Evolutionary conservation across 2,329 filamentous ascomycete species (phyloP).

Genomic region (Penicillium sp.): DNA sequence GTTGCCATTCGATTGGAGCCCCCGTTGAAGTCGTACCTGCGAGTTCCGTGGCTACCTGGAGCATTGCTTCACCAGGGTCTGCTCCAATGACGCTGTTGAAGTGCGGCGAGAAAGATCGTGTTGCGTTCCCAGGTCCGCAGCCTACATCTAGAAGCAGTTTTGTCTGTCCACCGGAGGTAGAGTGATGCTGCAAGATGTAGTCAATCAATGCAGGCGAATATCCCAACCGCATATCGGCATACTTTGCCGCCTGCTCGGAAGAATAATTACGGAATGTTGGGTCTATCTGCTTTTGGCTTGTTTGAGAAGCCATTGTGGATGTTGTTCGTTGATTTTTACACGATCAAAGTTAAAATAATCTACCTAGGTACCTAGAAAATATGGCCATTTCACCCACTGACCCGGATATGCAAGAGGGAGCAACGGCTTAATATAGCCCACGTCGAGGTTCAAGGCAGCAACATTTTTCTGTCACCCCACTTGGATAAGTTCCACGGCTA

Average conservation of each 20-base stretch:
- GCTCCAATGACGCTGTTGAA: neutral
- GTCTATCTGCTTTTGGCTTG: neutral
- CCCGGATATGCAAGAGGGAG: no score
- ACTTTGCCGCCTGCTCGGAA: neutral
- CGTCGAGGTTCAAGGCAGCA: no score
- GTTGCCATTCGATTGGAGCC: neutral
- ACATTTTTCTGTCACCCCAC: no score
- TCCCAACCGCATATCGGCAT: neutral
- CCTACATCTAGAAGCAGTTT: conserved; percentile 1
- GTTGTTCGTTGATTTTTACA: no score
- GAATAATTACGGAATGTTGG: neutral
- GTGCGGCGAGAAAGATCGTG: neutral
- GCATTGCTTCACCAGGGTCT: conserved; percentile 6
- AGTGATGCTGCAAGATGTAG: neutral
- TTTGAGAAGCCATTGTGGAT: neutral
- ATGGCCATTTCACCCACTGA: no score
- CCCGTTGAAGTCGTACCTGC: neutral
- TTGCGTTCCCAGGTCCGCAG: conserved; percentile 1
- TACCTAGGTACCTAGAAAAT: no score
- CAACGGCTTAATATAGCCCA: no score
- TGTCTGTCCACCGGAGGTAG: neutral
- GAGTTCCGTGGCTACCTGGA: neutral
- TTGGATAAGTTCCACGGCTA: no score
- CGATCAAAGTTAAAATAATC: no score
- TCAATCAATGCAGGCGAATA: neutral